Evolutionary conservation across 169 alveolate genomes (phyloP).

Genomic region (Plasmodium falciparum): DNA sequence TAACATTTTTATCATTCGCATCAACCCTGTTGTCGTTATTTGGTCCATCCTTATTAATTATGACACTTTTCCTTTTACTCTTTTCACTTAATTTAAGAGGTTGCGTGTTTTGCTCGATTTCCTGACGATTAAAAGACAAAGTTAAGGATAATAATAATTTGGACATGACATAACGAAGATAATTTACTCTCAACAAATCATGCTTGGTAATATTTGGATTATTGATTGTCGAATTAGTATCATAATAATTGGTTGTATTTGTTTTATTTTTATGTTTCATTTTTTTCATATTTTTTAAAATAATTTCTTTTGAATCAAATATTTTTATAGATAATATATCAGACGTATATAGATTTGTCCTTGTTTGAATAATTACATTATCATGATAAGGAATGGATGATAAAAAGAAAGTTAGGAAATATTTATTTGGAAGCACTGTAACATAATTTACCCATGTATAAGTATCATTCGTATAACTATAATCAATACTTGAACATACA

Average conservation of each 20-base stretch:
- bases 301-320: conserved; percentile 52
- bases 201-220: conserved; percentile 13
- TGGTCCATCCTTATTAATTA: not conserved
- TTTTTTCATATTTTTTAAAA: conserved; percentile 7
- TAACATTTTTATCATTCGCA: not conserved
- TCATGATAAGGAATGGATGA: conserved; percentile 42
- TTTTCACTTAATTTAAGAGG: not conserved
- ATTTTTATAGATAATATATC: conserved; percentile 35
- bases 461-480: conserved; percentile 31
- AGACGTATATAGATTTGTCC: conserved; percentile 17
- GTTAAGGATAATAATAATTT: conserved; percentile 9
- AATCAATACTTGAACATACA: conserved; percentile 59
- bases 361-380: conserved; percentile 37
- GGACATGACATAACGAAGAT: conserved; percentile 13
- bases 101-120: not conserved
- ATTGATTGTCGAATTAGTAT: not conserved
- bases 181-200: conserved; percentile 37
- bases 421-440: conserved; percentile 32
- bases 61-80: not conserved
- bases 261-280: not conserved
- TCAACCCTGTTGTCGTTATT: not conserved
- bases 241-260: not conserved
- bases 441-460: conserved; percentile 57
- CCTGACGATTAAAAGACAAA: conserved; percentile 13
- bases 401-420: conserved; percentile 23